These are phyloP conservation scores for Lactarius vividus DNA, from an alignment of 768 basidiomycete genomes.

Conservation along the genomic window DNA sequence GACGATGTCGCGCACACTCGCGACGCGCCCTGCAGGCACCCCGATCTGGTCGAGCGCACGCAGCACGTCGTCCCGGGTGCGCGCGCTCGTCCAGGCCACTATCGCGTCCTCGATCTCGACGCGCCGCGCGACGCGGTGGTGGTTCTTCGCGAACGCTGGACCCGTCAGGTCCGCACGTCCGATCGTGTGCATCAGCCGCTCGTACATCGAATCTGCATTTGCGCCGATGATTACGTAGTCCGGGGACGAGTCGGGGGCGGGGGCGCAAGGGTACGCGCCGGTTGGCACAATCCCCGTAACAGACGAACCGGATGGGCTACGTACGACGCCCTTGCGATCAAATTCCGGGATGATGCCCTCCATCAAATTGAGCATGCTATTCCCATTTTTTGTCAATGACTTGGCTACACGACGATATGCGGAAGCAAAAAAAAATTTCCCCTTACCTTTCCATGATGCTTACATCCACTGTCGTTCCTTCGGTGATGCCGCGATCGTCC, in stretches of 20 bases:
- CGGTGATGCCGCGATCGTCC: constrained; percentile 32
- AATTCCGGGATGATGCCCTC: constrained; percentile 76
- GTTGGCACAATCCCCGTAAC: constrained; percentile 75
- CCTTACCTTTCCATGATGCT: constrained; percentile 68
- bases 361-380: constrained; percentile 73
- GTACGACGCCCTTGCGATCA: constrained; percentile 67
- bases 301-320: constrained; percentile 72
- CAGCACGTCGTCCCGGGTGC: constrained; percentile 53
- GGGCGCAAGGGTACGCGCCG: constrained; percentile 67
- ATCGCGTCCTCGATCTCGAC: constrained; percentile 61
- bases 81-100: constrained; percentile 52
- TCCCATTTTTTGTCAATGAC: neutral
- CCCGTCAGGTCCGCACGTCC: constrained; percentile 58
- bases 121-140: constrained; percentile 43
- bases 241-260: constrained; percentile 43
- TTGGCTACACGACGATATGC: neutral
- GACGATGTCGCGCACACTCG: constrained; percentile 60
- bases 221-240: constrained; percentile 67
- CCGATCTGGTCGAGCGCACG: constrained; percentile 47
- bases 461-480: constrained; percentile 64
- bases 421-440: neutral
- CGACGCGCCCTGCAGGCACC: constrained; percentile 64
- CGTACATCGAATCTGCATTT: constrained; percentile 70
- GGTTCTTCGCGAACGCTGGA: constrained; percentile 45
- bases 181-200: constrained; percentile 60